Percentiles rank a stretch among this genome's conserved stretches.
These are phyloP conservation scores for Penicillium ucsense DNA, from an alignment of 495 filamentous ascomycete species.

Conservation along the genomic window DNA sequence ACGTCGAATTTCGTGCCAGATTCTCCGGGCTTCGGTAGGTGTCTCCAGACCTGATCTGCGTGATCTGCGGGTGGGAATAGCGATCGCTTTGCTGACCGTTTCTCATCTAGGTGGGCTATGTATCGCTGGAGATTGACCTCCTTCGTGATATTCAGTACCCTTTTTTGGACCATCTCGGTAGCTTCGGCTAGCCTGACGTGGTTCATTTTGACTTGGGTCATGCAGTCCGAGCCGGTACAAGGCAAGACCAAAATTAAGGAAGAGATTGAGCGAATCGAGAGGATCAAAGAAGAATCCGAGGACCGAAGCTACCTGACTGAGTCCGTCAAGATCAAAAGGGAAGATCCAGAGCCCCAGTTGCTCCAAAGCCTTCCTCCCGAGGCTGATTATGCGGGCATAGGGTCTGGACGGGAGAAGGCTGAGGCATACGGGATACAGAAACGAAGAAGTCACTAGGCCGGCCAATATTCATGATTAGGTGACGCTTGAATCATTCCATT, in stretches of 20 bases:
- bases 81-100: conserved; percentile 9
- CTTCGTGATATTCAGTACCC: conserved; percentile 52
- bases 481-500: conserved; percentile 6
- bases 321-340: conserved; percentile 11
- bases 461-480: background rate
- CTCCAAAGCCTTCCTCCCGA: conserved; percentile 12
- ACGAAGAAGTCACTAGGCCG: conserved; percentile 21
- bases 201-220: conserved; percentile 35
- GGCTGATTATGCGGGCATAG: conserved; percentile 11
- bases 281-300: conserved; percentile 22
- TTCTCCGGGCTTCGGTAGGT: conserved; percentile 57
- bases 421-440: conserved; percentile 25
- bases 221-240: conserved; percentile 14
- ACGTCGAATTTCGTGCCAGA: conserved; percentile 57
- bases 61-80: background rate
- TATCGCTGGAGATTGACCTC: conserved; percentile 63
- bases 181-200: conserved; percentile 49
- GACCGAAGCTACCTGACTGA: conserved; percentile 8
- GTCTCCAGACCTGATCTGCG: background rate
- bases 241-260: conserved; percentile 19
- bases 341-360: conserved; percentile 12
- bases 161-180: conserved; percentile 71
- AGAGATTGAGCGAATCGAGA: conserved; percentile 2
- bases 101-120: conserved; percentile 59
- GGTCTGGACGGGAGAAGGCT: conserved; percentile 27